phyloP scores from a whole-genome alignment of 2,329 filamentous ascomycete species.

The Fonsecaea multimorphosa region DNA sequence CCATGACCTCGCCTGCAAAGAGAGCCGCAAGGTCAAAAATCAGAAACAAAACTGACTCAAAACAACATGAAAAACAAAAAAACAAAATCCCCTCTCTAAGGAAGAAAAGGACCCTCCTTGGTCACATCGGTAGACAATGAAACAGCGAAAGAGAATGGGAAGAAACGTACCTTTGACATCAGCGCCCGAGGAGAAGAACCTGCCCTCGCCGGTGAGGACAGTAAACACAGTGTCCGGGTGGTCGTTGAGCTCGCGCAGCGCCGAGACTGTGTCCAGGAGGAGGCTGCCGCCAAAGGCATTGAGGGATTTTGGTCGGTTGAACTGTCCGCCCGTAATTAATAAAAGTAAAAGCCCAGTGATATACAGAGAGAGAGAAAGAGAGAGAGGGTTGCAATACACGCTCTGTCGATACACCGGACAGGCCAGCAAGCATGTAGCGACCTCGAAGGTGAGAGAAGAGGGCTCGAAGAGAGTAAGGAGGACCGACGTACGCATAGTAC shows the following conservation, averaged over 20 bases:
- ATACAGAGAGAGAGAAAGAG: too few relatives aligned
- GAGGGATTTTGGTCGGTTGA: constrained; percentile 57
- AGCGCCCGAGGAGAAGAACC: constrained; percentile 59
- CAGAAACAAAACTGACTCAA: too few relatives aligned
- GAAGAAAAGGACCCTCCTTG: constrained; percentile 39
- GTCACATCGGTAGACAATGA: not conserved
- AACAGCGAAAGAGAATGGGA: not conserved
- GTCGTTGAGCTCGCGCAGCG: constrained; percentile 53
- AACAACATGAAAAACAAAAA: not conserved
- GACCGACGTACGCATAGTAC: not conserved
- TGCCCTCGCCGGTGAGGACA: constrained; percentile 57
- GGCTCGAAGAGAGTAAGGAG: too few relatives aligned
- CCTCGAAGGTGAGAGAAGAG: too few relatives aligned
- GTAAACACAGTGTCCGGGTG: constrained; percentile 59
- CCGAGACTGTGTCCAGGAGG: constrained; percentile 51
- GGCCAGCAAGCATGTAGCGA: too few relatives aligned
- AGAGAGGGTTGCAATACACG: too few relatives aligned
- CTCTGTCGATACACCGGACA: too few relatives aligned
- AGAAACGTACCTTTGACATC: constrained; percentile 51
- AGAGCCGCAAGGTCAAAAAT: not conserved
- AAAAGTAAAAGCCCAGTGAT: too few relatives aligned
- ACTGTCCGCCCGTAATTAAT: constrained; percentile 35
- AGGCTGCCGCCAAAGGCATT: constrained; percentile 58
- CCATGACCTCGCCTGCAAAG: constrained; percentile 7
- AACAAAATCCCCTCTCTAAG: not conserved